Evolutionary conservation across 2,329 filamentous ascomycete species (phyloP).

Genomic region (Aspergillus pseudoviridinutans): DNA sequence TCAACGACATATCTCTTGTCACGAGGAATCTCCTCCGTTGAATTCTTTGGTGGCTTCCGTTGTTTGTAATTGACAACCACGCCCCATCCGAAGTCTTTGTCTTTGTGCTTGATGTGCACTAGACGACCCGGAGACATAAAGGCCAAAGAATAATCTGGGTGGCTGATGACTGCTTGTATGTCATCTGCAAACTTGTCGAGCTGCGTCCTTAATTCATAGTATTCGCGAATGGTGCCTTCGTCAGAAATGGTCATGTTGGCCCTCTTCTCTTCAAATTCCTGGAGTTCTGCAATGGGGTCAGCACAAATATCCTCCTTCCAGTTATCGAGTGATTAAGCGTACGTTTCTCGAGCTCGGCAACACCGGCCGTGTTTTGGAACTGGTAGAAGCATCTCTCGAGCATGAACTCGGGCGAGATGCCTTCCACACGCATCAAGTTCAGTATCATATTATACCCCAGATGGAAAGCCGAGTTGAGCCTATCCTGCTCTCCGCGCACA

Average conservation of each 20-base stretch:
- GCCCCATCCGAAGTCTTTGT: conserved; percentile 90
- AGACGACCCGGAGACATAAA: conserved; percentile 86
- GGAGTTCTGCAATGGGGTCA: conserved; percentile 56
- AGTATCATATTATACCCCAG: conserved; percentile 99
- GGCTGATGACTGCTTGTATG: conserved; percentile 86
- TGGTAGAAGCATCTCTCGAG: conserved; percentile 97
- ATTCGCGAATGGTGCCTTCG: conserved; percentile 85
- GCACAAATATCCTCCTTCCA: conserved; percentile 1
- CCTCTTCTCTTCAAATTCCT: conserved; percentile 70
- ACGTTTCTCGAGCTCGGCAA: conserved; percentile 73
- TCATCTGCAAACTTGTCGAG: conserved; percentile 80
- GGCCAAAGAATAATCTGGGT: conserved; percentile 78
- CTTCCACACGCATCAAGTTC: conserved; percentile 94
- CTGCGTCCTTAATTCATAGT: conserved; percentile 84
- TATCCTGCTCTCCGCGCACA: conserved; percentile 93
- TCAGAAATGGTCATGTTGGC: conserved; percentile 74
- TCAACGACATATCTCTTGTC: conserved; percentile 81
- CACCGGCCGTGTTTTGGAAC: conserved; percentile 91
- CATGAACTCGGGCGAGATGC: conserved; percentile 98
- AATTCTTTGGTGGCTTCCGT: conserved; percentile 62
- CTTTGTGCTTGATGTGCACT: conserved; percentile 75
- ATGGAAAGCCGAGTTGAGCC: conserved; percentile 95
- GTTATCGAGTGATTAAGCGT: conserved; percentile 10
- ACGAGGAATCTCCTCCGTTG: conserved; percentile 63
- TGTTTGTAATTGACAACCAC: conserved; percentile 71